A percentile compares a stretch with the other conserved stretches of the same genome.
Conservation (phyloP, 108 stramenopile genomes). For the Mediolabrus comicus region DNA sequence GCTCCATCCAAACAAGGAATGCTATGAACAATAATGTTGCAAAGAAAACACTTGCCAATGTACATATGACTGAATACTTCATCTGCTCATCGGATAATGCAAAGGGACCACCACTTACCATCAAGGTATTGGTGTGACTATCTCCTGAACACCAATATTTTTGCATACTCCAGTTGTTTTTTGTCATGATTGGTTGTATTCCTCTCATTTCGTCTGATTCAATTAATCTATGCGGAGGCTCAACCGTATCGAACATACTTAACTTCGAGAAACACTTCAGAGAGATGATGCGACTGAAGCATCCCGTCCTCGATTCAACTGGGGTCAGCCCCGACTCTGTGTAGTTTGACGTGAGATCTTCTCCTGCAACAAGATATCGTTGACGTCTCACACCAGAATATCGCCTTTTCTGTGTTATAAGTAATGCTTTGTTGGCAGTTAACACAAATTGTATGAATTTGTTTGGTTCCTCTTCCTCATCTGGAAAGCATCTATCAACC, state of each 20-base stretch:
- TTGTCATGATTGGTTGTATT: conserved; percentile 56
- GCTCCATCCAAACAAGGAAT: conserved; percentile 46
- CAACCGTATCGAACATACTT: conserved; percentile 18
- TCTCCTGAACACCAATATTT: conserved; percentile 35
- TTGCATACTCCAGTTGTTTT: conserved; percentile 51
- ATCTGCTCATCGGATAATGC: conserved; percentile 30
- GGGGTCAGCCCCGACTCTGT: conserved; percentile 7
- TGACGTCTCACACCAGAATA: conserved; percentile 30
- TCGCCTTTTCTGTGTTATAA: conserved; percentile 18
- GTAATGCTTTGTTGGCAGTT: conserved; percentile 21
- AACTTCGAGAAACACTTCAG: background rate
- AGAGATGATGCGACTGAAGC: background rate
- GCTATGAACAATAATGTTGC: conserved; percentile 23
- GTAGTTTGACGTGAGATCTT: conserved; percentile 3
- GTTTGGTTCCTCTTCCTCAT: background rate
- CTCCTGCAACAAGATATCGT: conserved; percentile 36
- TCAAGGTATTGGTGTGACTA: conserved; percentile 1
- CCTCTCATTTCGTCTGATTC: conserved; percentile 55
- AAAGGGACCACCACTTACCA: conserved; percentile 25
- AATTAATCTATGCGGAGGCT: conserved; percentile 47
- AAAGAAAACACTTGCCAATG: conserved; percentile 13
- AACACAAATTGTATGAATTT: conserved; percentile 17
- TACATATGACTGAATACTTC: conserved; percentile 25
- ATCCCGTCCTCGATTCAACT: conserved; percentile 3
- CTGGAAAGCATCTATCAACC: conserved; percentile 16